These are phyloP conservation scores for Filobasidium floriforme DNA, from an alignment of 768 basidiomycete species.

Conservation along the genomic window DNA sequence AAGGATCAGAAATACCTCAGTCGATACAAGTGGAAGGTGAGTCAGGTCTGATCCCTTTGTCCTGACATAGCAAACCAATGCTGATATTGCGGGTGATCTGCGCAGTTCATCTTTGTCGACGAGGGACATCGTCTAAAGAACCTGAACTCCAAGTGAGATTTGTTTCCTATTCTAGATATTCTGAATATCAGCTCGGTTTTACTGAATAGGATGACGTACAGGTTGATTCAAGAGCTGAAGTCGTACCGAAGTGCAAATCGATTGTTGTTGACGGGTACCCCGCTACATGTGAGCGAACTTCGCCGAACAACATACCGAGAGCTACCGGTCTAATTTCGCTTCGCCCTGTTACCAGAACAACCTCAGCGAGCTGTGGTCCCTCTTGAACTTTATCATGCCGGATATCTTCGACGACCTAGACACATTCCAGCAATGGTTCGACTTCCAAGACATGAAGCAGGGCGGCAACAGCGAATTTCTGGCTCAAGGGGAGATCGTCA, in stretches of 20 bases:
- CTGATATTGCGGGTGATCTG: background rate
- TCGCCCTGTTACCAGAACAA: slow-evolving; percentile 63
- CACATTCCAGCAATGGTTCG: slow-evolving; percentile 71
- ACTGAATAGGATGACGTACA: slow-evolving; percentile 55
- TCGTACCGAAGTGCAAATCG: slow-evolving; percentile 73
- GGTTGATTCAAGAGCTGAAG: slow-evolving; percentile 80
- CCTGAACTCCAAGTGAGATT: slow-evolving; percentile 62
- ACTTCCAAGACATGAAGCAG: slow-evolving; percentile 38
- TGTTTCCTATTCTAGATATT: slow-evolving; percentile 21
- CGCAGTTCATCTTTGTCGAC: slow-evolving; percentile 81
- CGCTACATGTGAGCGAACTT: slow-evolving; percentile 64
- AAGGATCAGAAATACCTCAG: slow-evolving; percentile 62
- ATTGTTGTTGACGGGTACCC: slow-evolving; percentile 92
- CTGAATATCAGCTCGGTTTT: too few species aligned
- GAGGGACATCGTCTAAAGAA: slow-evolving; percentile 85
- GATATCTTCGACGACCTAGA: slow-evolving; percentile 85
- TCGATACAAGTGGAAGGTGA: slow-evolving; percentile 52
- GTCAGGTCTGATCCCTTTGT: background rate
- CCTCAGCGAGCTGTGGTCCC: slow-evolving; percentile 83
- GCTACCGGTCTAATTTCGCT: background rate
- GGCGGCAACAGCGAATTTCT: slow-evolving; percentile 26
- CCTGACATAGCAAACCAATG: too few species aligned
- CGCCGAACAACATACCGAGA: too few species aligned
- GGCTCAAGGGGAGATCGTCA: slow-evolving; percentile 56
- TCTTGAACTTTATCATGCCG: slow-evolving; percentile 92